phyloP scores from a whole-genome alignment of 345 rosid genomes.

The Bretschneidera sinensis region DNA sequence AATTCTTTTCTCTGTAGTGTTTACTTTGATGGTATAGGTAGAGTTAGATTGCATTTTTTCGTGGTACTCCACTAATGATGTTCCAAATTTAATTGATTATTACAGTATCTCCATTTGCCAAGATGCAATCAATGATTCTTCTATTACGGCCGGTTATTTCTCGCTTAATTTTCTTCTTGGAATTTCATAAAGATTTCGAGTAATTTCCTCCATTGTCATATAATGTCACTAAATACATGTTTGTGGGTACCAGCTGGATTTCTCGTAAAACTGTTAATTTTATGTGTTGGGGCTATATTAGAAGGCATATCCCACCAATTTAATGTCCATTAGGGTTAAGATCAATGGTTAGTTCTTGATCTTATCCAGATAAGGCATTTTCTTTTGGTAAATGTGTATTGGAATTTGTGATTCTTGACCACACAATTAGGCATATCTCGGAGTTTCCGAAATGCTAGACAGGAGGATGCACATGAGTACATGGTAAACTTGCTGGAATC shows the following conservation, averaged over 20 bases:
- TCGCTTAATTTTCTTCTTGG: background rate
- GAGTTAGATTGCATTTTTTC: background rate
- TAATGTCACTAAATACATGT: background rate
- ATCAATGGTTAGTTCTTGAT: background rate
- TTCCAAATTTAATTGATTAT: too few relatives aligned
- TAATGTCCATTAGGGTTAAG: background rate
- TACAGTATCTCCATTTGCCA: too few relatives aligned
- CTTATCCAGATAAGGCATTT: background rate
- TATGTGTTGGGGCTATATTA: background rate
- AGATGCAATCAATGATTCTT: too few relatives aligned
- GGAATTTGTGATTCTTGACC: constrained; percentile 36
- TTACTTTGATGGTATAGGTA: background rate
- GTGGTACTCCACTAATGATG: too few relatives aligned
- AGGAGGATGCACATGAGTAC: constrained; percentile 97
- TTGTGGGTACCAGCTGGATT: background rate
- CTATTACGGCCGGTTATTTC: too few relatives aligned
- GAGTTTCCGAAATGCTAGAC: constrained; percentile 70
- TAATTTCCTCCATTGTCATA: background rate
- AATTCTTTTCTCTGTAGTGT: too few relatives aligned
- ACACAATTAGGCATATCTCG: constrained; percentile 72
- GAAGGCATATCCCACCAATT: background rate
- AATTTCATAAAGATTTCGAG: too few relatives aligned
- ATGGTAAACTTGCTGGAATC: constrained; percentile 94
- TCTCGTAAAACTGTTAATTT: background rate
- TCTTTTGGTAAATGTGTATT: constrained; percentile 1